Conservation (phyloP, 75 land plant genomes). For the Cryptomeria japonica region DNA sequence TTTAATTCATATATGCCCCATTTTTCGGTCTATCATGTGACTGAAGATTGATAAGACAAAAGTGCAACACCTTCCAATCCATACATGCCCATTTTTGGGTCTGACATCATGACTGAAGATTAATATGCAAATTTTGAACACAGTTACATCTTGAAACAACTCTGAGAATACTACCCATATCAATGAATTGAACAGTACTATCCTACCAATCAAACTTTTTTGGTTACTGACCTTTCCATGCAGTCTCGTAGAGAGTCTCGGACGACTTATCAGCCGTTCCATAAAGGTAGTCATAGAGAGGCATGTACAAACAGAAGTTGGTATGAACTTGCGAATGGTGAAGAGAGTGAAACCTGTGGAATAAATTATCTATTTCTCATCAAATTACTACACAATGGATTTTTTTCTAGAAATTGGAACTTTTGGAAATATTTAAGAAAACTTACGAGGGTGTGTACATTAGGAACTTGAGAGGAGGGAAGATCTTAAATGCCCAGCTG, state of each 20-base stretch:
- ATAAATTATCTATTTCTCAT: not conserved
- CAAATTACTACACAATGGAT: not conserved
- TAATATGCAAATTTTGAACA: too few species aligned
- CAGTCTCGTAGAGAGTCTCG: constrained; percentile 49
- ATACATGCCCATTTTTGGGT: too few species aligned
- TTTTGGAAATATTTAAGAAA: not conserved
- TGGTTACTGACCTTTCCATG: constrained; percentile 19
- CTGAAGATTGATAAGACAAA: too few species aligned
- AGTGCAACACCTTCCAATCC: too few species aligned
- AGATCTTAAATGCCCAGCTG: constrained; percentile 49
- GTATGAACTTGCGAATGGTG: constrained; percentile 93
- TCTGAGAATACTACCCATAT: too few species aligned
- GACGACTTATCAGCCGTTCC: constrained; percentile 62
- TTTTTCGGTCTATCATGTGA: too few species aligned
- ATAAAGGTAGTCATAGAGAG: constrained; percentile 79
- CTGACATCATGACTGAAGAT: too few species aligned
- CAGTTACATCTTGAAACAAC: too few species aligned
- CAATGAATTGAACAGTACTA: too few species aligned
- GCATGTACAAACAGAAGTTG: constrained; percentile 89
- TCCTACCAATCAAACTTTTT: too few species aligned
- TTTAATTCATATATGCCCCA: too few species aligned
- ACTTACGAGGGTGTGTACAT: constrained; percentile 92
- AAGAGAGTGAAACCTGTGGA: constrained; percentile 77
- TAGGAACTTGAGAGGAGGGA: constrained; percentile 87
- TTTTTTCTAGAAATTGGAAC: not conserved